A percentile compares a stretch with the other conserved stretches of the same genome.
phyloP scores from a whole-genome alignment of 805 yeast genomes.

The Candida boleticola region DNA sequence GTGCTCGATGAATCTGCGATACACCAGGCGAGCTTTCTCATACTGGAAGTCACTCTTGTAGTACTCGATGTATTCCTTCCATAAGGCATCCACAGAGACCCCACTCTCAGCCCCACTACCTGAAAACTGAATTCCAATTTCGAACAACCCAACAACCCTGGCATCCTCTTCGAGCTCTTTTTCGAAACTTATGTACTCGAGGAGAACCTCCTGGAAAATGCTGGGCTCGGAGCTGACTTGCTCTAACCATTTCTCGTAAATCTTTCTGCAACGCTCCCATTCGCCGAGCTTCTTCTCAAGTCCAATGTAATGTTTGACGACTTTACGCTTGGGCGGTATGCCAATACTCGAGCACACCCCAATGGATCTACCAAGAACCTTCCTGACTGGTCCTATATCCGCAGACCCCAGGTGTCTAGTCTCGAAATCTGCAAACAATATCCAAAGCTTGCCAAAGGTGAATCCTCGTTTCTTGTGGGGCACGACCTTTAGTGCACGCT shows the following conservation, averaged over 20 bases:
- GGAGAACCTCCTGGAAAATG: conserved; percentile 43
- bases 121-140: conserved; percentile 43
- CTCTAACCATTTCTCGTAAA: conserved; percentile 69
- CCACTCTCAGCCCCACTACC: conserved; percentile 16
- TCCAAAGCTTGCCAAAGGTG: conserved; percentile 76
- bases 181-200: conserved; percentile 69
- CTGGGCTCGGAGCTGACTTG: conserved; percentile 15
- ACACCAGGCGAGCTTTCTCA: conserved; percentile 52
- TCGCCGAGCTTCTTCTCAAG: conserved; percentile 70
- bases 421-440: conserved; percentile 66
- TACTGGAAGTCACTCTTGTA: conserved; percentile 61
- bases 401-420: conserved; percentile 48
- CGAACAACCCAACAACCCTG: conserved; percentile 63
- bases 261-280: conserved; percentile 72
- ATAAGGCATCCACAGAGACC: conserved; percentile 11
- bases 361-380: conserved; percentile 66
- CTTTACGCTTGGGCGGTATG: conserved; percentile 51
- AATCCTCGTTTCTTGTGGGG: conserved; percentile 46
- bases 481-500: conserved; percentile 43
- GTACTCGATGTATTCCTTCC: conserved; percentile 48
- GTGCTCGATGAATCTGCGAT: conserved; percentile 34
- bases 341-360: conserved; percentile 42
- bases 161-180: conserved; percentile 62
- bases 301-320: conserved; percentile 63
- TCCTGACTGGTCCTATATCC: conserved; percentile 54